These are phyloP conservation scores for Cladophialophora carrionii DNA, from an alignment of 2,329 filamentous ascomycete genomes.

Conservation along the genomic window DNA sequence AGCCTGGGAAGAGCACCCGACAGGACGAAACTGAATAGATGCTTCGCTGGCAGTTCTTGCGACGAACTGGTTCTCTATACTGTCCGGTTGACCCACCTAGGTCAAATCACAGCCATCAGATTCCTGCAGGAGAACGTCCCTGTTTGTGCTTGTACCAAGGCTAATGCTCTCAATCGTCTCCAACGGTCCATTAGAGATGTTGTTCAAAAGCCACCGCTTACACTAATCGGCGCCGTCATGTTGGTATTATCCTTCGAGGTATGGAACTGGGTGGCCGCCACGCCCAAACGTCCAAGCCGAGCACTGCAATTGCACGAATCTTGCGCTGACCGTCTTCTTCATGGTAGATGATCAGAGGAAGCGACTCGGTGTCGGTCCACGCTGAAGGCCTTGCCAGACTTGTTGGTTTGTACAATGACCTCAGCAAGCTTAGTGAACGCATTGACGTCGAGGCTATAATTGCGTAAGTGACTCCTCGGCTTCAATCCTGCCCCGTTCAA, in stretches of 20 bases:
- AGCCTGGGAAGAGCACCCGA: neutral
- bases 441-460: conserved; percentile 2
- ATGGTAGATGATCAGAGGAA: conserved; percentile 18
- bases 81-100: conserved; percentile 9
- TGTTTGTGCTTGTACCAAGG: conserved; percentile 10
- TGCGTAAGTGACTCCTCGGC: conserved; percentile 10
- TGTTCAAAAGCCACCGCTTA: neutral
- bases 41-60: conserved; percentile 4
- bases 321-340: neutral
- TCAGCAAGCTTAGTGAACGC: neutral
- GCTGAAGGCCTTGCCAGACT: conserved; percentile 16
- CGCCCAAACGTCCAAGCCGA: neutral
- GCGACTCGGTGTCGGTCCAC: conserved; percentile 14
- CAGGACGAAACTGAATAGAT: conserved; percentile 7
- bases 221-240: conserved; percentile 10
- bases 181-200: conserved; percentile 9
- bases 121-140: conserved; percentile 12
- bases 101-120: conserved; percentile 19
- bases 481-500: neutral
- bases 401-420: conserved; percentile 4
- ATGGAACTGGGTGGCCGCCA: neutral
- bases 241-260: conserved; percentile 22
- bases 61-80: conserved; percentile 22
- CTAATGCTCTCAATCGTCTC: conserved; percentile 14
- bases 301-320: too few species aligned